These are phyloP conservation scores for Verticillium isaacii DNA, from an alignment of 2,329 filamentous ascomycete genomes.

Conservation along the genomic window DNA sequence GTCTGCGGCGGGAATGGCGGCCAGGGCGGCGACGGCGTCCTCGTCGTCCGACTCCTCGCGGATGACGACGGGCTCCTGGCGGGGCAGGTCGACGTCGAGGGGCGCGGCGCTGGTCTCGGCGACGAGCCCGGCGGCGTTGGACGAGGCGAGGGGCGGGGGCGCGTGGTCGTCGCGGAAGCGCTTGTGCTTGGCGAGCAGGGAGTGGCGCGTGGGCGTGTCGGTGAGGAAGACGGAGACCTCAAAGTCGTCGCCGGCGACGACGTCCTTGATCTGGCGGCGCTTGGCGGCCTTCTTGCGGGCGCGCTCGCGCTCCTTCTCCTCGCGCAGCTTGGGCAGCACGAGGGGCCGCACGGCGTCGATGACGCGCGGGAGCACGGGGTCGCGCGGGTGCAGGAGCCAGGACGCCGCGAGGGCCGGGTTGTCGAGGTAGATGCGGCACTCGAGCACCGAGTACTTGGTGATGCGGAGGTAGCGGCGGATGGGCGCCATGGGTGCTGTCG, in stretches of 20 bases:
- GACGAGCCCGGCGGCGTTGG: constrained; percentile 60
- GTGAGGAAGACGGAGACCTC: constrained; percentile 93
- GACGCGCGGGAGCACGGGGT: constrained; percentile 74
- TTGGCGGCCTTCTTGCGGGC: constrained; percentile 61
- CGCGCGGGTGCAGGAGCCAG: constrained; percentile 76
- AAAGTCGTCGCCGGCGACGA: constrained; percentile 87
- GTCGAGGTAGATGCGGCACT: constrained; percentile 93
- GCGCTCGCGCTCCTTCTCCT: constrained; percentile 67
- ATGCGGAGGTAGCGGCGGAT: constrained; percentile 87
- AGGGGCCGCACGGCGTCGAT: constrained; percentile 81
- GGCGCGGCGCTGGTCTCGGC: constrained; percentile 49
- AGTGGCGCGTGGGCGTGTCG: constrained; percentile 79
- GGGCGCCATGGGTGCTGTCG: constrained; percentile 62
- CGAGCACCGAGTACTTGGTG: constrained; percentile 89
- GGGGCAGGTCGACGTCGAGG: constrained; percentile 42
- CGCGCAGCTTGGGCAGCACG: constrained; percentile 84
- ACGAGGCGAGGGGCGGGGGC: constrained; percentile 49
- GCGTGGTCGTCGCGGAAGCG: constrained; percentile 56
- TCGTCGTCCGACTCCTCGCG: constrained; percentile 56
- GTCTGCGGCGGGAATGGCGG: constrained; percentile 46
- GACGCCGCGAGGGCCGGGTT: constrained; percentile 77
- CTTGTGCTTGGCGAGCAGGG: constrained; percentile 82
- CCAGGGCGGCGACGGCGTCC: constrained; percentile 49
- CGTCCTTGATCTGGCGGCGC: constrained; percentile 74
- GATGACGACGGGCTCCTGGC: constrained; percentile 25